Percentiles rank a stretch among this genome's conserved stretches.
Conservation (phyloP, 2,329 filamentous ascomycete genomes). For the Ophiognomonia clavigignenti-juglandacearum region DNA sequence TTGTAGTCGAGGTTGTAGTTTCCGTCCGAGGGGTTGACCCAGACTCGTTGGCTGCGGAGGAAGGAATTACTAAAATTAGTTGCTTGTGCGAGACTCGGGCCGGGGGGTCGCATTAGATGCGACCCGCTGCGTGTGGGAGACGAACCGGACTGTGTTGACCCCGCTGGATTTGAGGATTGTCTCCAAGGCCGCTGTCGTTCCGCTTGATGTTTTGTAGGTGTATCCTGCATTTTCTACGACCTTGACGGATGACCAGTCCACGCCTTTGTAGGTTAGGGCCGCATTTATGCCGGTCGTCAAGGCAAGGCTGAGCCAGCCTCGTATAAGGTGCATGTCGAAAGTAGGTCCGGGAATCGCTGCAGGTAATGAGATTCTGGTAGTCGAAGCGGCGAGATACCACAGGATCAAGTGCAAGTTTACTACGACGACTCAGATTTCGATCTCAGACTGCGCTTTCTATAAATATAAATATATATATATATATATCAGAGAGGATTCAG, state of each 20-base stretch:
- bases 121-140: too few relatives aligned
- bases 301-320: background rate
- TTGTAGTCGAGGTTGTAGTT: slow-evolving; percentile 69
- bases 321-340: too few relatives aligned
- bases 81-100: too few relatives aligned
- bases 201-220: slow-evolving; percentile 53
- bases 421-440: background rate
- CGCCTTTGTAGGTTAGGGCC: slow-evolving; percentile 9
- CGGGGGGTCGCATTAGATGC: too few relatives aligned
- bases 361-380: background rate
- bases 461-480: too few relatives aligned
- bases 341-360: background rate
- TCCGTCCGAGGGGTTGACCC: slow-evolving; percentile 63
- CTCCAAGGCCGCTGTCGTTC: slow-evolving; percentile 52
- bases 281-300: background rate
- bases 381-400: background rate
- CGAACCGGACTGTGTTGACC: slow-evolving; percentile 69
- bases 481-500: too few relatives aligned
- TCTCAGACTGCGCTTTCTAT: background rate
- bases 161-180: slow-evolving; percentile 56
- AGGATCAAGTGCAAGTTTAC: background rate
- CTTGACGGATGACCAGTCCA: slow-evolving; percentile 49
- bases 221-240: slow-evolving; percentile 59
- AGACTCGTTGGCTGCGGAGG: slow-evolving; percentile 60
- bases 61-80: background rate